These are phyloP conservation scores for Phyllostachys edulis DNA, from an alignment of 176 grass and related monocot species.

Conservation along the genomic window DNA sequence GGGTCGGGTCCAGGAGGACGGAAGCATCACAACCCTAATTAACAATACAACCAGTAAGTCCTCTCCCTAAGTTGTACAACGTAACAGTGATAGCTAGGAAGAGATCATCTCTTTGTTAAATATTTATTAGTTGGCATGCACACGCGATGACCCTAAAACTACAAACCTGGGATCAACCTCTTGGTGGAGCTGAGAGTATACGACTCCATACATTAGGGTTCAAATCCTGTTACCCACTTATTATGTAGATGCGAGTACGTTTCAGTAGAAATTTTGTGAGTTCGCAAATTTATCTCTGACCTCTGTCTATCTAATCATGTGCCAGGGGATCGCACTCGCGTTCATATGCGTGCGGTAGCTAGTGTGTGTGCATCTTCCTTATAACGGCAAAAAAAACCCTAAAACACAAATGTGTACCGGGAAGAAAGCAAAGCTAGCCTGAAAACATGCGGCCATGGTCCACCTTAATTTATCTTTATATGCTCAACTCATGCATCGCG, in stretches of 20 bases:
- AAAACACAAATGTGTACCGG: neutral
- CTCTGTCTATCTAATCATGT: too few relatives aligned
- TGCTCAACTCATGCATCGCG: neutral
- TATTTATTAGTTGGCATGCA: neutral
- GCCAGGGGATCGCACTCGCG: too few relatives aligned
- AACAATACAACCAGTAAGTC: neutral
- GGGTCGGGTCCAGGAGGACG: slow-evolving; percentile 3
- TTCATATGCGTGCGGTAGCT: too few relatives aligned
- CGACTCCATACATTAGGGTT: too few relatives aligned
- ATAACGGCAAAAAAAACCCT: too few relatives aligned
- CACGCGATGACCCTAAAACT: neutral
- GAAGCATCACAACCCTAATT: slow-evolving; percentile 26
- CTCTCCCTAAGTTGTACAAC: too few relatives aligned
- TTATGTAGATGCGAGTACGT: too few relatives aligned
- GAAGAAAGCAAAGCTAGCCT: neutral
- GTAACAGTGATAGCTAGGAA: neutral
- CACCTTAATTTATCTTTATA: neutral
- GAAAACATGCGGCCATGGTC: neutral
- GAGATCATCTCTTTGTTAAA: neutral
- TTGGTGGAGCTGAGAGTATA: too few relatives aligned
- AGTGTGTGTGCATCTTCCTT: too few relatives aligned
- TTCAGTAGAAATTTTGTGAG: too few relatives aligned
- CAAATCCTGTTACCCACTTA: too few relatives aligned
- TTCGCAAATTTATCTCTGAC: too few relatives aligned
- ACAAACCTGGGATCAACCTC: neutral